phyloP scores from a whole-genome alignment of 805 yeast species.

The Maudiozyma serrabonitensis region DNA sequence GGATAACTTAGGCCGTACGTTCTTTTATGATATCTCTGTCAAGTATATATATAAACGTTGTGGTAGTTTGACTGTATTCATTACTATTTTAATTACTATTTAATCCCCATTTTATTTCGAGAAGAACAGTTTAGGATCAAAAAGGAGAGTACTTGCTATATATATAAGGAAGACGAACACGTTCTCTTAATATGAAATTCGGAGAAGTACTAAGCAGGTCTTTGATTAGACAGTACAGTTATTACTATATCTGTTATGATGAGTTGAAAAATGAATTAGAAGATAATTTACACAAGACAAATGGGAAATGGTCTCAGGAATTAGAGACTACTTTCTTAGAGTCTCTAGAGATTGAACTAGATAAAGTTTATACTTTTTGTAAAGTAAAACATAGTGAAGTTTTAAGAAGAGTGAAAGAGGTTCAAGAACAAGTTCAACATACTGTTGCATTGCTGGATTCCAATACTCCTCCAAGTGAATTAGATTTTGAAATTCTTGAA shows the following conservation, averaged over 20 bases:
- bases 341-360: conserved; percentile 71
- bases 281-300: conserved; percentile 47
- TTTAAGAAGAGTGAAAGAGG: conserved; percentile 71
- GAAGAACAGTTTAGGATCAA: too few species aligned
- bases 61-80: too few species aligned
- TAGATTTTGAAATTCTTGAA: conserved; percentile 65
- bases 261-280: conserved; percentile 77
- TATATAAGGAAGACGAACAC: not conserved
- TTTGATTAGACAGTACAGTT: conserved; percentile 79
- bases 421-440: conserved; percentile 60
- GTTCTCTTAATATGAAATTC: conserved; percentile 53
- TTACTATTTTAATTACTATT: too few species aligned
- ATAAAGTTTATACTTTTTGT: conserved; percentile 87
- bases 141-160: too few species aligned
- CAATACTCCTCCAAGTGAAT: conserved; percentile 44
- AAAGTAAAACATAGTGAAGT: conserved; percentile 82
- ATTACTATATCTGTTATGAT: conserved; percentile 86
- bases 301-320: conserved; percentile 58
- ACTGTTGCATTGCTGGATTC: conserved; percentile 50
- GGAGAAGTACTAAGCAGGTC: conserved; percentile 89
- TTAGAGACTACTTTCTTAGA: conserved; percentile 76
- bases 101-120: too few species aligned
- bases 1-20: too few species aligned
- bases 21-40: too few species aligned
- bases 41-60: too few species aligned